Percentiles rank a stretch among this genome's conserved stretches.
Conservation (phyloP, 2,329 filamentous ascomycete genomes). For the Pseudopithomyces maydicus region DNA sequence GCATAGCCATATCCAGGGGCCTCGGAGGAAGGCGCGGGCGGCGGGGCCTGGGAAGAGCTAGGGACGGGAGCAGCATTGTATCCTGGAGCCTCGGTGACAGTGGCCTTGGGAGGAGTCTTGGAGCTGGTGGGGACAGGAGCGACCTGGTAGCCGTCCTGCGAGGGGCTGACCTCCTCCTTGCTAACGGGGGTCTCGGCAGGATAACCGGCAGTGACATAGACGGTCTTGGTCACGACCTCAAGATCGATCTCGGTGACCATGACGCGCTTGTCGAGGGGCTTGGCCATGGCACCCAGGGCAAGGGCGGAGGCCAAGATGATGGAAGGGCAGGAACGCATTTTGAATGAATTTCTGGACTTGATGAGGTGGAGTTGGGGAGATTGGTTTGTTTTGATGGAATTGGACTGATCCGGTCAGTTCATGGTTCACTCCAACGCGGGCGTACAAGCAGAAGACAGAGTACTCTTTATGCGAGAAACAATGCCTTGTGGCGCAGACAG, state of each 20-base stretch:
- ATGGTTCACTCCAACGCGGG: not conserved
- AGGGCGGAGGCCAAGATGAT: slow-evolving; percentile 30
- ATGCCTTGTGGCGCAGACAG: not conserved
- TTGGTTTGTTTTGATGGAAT: not conserved
- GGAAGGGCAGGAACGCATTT: slow-evolving; percentile 34
- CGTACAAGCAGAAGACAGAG: not conserved
- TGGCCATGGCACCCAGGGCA: slow-evolving; percentile 30
- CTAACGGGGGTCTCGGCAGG: not conserved
- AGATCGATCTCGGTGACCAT: slow-evolving; percentile 27
- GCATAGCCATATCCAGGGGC: not conserved
- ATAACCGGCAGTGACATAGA: slow-evolving; percentile 22
- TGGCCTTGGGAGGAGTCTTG: not conserved
- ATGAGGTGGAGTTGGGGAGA: slow-evolving; percentile 6
- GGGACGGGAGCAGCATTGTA: slow-evolving; percentile 6
- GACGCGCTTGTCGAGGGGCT: slow-evolving; percentile 28
- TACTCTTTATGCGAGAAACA: not conserved
- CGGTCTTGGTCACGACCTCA: slow-evolving; percentile 26
- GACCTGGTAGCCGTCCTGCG: not conserved
- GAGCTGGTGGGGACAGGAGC: not conserved
- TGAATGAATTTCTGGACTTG: slow-evolving; percentile 6
- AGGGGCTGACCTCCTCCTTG: slow-evolving; percentile 9
- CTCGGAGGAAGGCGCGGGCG: not conserved
- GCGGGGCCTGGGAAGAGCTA: not conserved
- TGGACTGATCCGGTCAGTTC: slow-evolving; percentile 8
- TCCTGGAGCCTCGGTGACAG: not conserved